Base-by-base conservation (phyloP, 2,329 filamentous ascomycete genomes). In the Eurotiales sp. region DNA sequence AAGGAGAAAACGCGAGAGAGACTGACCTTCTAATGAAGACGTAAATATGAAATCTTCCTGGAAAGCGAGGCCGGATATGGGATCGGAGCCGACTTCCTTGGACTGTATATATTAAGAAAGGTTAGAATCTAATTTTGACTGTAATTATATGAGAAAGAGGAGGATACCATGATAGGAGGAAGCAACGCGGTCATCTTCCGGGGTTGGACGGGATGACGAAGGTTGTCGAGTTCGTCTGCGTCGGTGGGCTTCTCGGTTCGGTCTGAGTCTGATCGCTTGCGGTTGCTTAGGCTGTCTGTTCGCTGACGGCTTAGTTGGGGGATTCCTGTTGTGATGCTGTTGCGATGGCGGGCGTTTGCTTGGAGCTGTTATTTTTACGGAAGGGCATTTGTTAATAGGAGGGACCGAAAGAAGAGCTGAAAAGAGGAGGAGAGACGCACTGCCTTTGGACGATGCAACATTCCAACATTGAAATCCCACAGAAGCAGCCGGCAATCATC, bases 381-480 rank as follows among this genome's bases (percentile, higher is more conserved):
- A 41, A 4, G 42, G 30, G 11, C 4, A 15, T 37, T 12, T 45
- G 10, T 21, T n/a, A n/a, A n/a, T n/a, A n/a, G n/a, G n/a, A n/a
- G n/a, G n/a, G n/a, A n/a, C n/a, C n/a, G n/a, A n/a, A n/a, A n/a
- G n/a, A 32, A 23, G 36, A 47, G 44, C 22, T 50, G 34, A 17
- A 12, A 40, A 23, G 34, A 46, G 22, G 44, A 23, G 17, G 61
- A 47, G 19, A 57, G 37, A 80, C 87, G 64, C 74, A 90, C 87
- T 59, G 83, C 86, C 72, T 92, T 92, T 17, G 93, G 92, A 54
- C 91, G 82, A 69, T 95, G 88, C 61, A 99, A 78, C 92, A 97
- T 97, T 60, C 90, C 90, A 37, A 96, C 90, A 58, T 86, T 96
- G 67, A 99, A 99, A 73, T 99, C 93, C 93, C 93, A 99, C 11